phyloP scores from a whole-genome alignment of 345 rosid genomes.

The Gossypium mustelinum region DNA sequence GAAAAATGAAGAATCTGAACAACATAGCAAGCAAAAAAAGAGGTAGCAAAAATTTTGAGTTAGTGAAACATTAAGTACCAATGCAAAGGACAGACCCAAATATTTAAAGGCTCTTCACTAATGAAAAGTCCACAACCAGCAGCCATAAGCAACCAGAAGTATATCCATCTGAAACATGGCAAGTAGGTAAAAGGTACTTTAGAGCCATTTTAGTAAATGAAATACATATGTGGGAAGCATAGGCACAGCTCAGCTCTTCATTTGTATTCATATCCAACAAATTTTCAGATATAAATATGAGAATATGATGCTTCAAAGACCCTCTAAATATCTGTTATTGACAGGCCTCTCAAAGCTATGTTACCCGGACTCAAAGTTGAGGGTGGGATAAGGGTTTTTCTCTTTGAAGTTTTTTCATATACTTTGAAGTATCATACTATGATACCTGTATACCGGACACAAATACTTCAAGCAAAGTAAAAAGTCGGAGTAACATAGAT shows the following conservation, averaged over 20 bases:
- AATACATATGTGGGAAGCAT: background rate
- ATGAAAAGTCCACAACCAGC: slow-evolving; percentile 85
- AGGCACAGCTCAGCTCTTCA: background rate
- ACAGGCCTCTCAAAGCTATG: background rate
- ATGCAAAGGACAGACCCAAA: slow-evolving; percentile 79
- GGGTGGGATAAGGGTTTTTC: background rate
- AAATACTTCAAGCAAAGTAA: background rate
- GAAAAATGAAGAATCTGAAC: background rate
- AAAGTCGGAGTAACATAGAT: background rate
- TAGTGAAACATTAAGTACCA: slow-evolving; percentile 57
- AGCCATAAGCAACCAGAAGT: slow-evolving; percentile 94
- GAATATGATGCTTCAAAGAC: background rate
- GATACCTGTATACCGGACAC: background rate
- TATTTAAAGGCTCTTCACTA: slow-evolving; percentile 90
- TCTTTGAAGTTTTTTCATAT: background rate
- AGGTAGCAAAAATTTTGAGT: slow-evolving; percentile 15
- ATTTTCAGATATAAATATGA: background rate
- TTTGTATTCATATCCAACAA: background rate
- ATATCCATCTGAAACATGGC: slow-evolving; percentile 61
- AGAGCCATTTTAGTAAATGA: slow-evolving; percentile 2
- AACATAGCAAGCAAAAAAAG: background rate
- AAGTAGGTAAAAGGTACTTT: slow-evolving; percentile 8
- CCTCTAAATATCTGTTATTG: background rate
- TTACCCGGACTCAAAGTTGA: background rate
- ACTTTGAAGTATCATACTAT: background rate